Base-by-base conservation (phyloP, 2,329 filamentous ascomycete species). In the Cladosporium colombiae region DNA sequence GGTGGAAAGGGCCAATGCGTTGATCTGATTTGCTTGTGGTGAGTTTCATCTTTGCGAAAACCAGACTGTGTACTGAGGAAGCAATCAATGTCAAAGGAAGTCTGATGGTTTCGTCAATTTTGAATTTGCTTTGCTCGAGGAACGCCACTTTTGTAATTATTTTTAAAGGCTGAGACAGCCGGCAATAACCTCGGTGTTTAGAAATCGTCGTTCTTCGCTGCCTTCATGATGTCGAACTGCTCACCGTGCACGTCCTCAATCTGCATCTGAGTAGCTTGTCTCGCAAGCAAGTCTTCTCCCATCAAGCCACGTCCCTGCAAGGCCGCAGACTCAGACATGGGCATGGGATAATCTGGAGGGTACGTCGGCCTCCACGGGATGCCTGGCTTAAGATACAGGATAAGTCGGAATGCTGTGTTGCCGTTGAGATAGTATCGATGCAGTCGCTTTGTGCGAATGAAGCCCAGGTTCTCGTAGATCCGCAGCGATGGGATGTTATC, bases 401-500 rank as follows among this genome's bases (percentile, higher is more conserved):
- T 88, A 61, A 99, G 82, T 50, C 95, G 86, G 77, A 95, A 99
- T 1, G 95, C 95, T 65, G 93, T 96, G 76, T 92, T 99, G 13
- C 95, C 95, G 75, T 98, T 99, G 49, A 99, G 81, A 73, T 99
- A 99, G 76, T 99, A 99, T 52, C 95, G 85, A 78, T 98, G 93
- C 62, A 99, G 80, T 67, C 93, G 91, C 79, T 99, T 99, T 67
- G 92, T 96, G 61, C 94, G 85, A 25, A 98, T 79, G 74, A 99
- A 99, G 0, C 95, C 95, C 8, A 99, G 83, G 0, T 93, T 85
- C 78, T 99, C 94, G 78, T 99, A 99, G 11, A 99, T 82, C 70
- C 92, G 91, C 82, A 98, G 92, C 23, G 93, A 95, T 0, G 93
- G 89, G 0, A 88, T 86, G 75, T 99, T 99, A 18, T 90, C 92